Evolutionary conservation across 169 alveolate genomes (phyloP), one percentile per base, ranked within the genome.

Genomic region (Amoebophrya sp.): DNA sequence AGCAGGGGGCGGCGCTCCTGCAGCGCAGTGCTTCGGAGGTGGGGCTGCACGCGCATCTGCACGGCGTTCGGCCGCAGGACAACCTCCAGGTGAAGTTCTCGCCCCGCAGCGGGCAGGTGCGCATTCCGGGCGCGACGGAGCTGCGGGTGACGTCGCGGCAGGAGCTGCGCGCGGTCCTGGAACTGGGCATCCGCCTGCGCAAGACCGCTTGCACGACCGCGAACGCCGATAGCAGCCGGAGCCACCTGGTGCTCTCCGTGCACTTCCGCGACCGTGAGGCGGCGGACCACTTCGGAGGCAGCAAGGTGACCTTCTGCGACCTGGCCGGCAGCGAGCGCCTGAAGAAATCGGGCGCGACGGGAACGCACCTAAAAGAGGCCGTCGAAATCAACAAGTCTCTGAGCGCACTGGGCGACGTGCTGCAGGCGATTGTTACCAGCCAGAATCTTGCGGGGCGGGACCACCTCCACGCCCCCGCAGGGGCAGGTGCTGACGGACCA

Each of bases 111-210:
- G 78, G 78, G 78, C 78, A 58, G 34, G 78, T 58, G 29, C 78
- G 78, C 78, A 16, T 58, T n/a, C 78, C 78, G 78, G 34, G 34
- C 78, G 78, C 78, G 34, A 58, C 78, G 78, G 78, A 58, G 78
- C 4, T 13, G 39, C 78, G 26, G 5, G 78, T 58, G 78, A 58
- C 4, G 2, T 23, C 38, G 34, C 26, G 34, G 78, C 29, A 58
- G 23, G 39, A 58, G 78, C 78, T 58, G 26, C 34, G 7, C 38
- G 39, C 7, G 23, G 23, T 58, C 2, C 23, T 58, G 39, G 23
- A 58, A 1, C 34, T 58, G 10, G 78, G 78, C 2, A 29, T 58
- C 34, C 4, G 23, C 7, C 34, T 58, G 78, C 78, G 78, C 29
- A 16, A n/a, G 5, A 58, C 78, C 78, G 78, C 78, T 13, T 13